Evolutionary conservation across 2,329 filamentous ascomycete species (phyloP).

Genomic region (Pyrenophora seminiperda): DNA sequence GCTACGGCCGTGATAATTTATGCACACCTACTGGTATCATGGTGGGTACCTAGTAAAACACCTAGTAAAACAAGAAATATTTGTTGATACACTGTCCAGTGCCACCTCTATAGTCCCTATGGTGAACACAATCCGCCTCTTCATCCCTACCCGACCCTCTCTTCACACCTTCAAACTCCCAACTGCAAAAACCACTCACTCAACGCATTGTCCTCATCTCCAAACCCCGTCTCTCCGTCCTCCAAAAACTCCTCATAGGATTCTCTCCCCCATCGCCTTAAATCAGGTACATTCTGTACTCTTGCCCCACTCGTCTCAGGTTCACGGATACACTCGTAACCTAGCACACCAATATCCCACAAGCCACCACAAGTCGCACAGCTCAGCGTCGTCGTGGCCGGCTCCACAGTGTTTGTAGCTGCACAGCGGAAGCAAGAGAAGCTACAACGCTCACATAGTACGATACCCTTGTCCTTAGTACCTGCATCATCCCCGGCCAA

Average conservation of each 20-base stretch:
- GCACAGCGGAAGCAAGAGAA: constrained; percentile 53
- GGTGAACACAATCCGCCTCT: too few species aligned
- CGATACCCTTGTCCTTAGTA: background rate
- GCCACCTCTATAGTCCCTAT: too few species aligned
- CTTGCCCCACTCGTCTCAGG: background rate
- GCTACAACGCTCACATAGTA: constrained; percentile 49
- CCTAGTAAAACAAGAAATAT: too few species aligned
- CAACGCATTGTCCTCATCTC: constrained; percentile 44
- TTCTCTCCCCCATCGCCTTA: constrained; percentile 21
- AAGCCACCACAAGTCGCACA: constrained; percentile 41
- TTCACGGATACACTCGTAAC: constrained; percentile 43
- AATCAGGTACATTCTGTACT: constrained; percentile 17
- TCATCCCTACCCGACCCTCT: too few species aligned
- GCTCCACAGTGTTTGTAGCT: constrained; percentile 18
- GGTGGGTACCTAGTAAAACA: too few species aligned
- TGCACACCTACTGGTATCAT: too few species aligned
- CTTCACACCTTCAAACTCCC: constrained; percentile 17
- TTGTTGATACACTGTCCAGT: too few species aligned
- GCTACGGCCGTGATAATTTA: too few species aligned
- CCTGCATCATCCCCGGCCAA: background rate
- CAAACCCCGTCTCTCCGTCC: constrained; percentile 28
- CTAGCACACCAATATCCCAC: constrained; percentile 49
- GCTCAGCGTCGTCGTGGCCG: constrained; percentile 22
- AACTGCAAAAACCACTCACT: constrained; percentile 41
- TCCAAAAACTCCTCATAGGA: constrained; percentile 11